These are phyloP conservation scores for Limonium bicolor DNA, from an alignment of 148 eudicot genomes.

Conservation along the genomic window DNA sequence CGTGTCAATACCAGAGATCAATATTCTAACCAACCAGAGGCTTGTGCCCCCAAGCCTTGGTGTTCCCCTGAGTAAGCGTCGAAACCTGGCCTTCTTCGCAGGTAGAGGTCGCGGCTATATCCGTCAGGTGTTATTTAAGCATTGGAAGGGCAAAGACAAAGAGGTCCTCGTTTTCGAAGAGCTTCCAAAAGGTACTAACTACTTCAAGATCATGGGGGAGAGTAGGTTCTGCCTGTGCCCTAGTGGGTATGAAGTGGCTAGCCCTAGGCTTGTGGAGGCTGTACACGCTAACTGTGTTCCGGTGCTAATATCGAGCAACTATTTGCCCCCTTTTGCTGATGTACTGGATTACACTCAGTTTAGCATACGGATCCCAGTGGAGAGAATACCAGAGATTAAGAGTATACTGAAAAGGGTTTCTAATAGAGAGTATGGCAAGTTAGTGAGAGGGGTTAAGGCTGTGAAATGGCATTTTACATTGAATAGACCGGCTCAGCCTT, in stretches of 20 bases:
- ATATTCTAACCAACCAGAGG: slow-evolving; percentile 11
- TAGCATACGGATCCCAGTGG: slow-evolving; percentile 31
- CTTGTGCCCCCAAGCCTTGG: slow-evolving; percentile 18
- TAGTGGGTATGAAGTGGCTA: slow-evolving; percentile 60
- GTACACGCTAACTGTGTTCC: slow-evolving; percentile 48
- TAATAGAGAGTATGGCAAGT: slow-evolving; percentile 14
- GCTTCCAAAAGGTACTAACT: slow-evolving; percentile 34
- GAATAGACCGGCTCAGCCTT: slow-evolving; percentile 29
- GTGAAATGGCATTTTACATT: slow-evolving; percentile 37
- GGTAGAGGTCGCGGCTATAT: slow-evolving; percentile 23
- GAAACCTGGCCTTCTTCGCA: slow-evolving; percentile 34
- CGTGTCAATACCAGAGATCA: slow-evolving; percentile 41
- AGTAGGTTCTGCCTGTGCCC: slow-evolving; percentile 53
- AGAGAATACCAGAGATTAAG: slow-evolving; percentile 29
- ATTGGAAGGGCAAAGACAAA: slow-evolving; percentile 35
- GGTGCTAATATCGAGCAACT: slow-evolving; percentile 37
- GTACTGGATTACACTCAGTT: slow-evolving; percentile 43
- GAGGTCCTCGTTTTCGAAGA: slow-evolving; percentile 27
- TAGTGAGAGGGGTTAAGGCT: slow-evolving; percentile 23
- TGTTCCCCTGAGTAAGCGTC: slow-evolving; percentile 9
- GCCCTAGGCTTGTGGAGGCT: slow-evolving; percentile 48
- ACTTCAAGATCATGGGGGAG: slow-evolving; percentile 18
- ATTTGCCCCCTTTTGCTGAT: slow-evolving; percentile 42
- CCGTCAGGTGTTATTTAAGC: slow-evolving; percentile 17
- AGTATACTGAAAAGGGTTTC: slow-evolving; percentile 19